These are phyloP conservation scores for Yarrowia porcina DNA, from an alignment of 805 yeast species.

Conservation along the genomic window DNA sequence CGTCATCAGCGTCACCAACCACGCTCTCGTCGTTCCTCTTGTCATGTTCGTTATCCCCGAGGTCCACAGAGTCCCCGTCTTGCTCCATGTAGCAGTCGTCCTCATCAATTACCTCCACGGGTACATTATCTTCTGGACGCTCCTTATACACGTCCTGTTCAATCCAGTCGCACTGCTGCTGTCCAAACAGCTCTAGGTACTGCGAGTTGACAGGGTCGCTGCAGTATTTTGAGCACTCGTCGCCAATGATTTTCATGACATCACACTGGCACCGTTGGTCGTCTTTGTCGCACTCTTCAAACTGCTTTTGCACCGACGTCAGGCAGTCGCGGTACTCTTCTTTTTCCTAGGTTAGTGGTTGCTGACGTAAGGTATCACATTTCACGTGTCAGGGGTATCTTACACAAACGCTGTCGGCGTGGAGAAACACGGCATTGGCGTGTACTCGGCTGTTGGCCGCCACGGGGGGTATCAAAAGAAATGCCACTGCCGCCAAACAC, in stretches of 20 bases:
- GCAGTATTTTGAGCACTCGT: slow-evolving; percentile 29
- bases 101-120: background rate
- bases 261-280: slow-evolving; percentile 31
- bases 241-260: slow-evolving; percentile 28
- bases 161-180: slow-evolving; percentile 11
- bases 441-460: background rate
- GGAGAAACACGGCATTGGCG: slow-evolving; percentile 21
- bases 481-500: background rate
- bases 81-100: background rate
- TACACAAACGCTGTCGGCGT: slow-evolving; percentile 13
- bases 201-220: slow-evolving; percentile 20
- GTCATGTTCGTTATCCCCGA: background rate
- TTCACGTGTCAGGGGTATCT: slow-evolving; percentile 11
- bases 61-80: background rate
- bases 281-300: slow-evolving; percentile 27
- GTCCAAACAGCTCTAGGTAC: slow-evolving; percentile 3
- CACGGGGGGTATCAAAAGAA: background rate
- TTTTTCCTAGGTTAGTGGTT: slow-evolving; percentile 2
- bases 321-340: slow-evolving; percentile 20
- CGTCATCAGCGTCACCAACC: background rate
- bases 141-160: background rate
- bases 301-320: slow-evolving; percentile 27
- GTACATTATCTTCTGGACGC: background rate
- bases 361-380: background rate
- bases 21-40: background rate